phyloP scores from a whole-genome alignment of 352 stramenopile species.

The Phytophthora vignae region DNA sequence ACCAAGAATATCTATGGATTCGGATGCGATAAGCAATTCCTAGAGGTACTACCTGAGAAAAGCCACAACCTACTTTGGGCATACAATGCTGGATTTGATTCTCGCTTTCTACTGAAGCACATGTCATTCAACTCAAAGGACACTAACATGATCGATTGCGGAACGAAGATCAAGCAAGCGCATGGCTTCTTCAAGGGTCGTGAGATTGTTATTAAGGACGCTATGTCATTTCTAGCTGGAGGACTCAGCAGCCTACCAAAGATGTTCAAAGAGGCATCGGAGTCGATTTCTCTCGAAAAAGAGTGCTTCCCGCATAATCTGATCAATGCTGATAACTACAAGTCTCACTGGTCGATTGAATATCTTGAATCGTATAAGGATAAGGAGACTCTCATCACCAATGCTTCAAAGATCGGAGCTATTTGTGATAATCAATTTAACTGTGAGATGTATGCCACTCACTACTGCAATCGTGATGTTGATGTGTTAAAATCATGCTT shows the following conservation, averaged over 20 bases:
- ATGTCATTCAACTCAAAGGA: too few species aligned
- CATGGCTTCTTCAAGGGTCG: slow-evolving; percentile 6
- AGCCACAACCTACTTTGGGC: too few species aligned
- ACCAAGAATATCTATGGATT: background rate
- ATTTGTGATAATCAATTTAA: too few species aligned
- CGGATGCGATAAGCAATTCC: too few species aligned
- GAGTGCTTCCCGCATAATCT: slow-evolving; percentile 16
- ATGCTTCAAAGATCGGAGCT: background rate
- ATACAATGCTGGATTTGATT: too few species aligned
- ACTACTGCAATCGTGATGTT: slow-evolving; percentile 12
- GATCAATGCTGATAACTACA: slow-evolving; percentile 12
- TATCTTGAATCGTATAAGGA: slow-evolving; percentile 8
- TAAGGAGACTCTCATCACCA: slow-evolving; percentile 4
- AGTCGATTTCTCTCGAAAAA: too few species aligned
- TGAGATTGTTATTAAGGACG: slow-evolving; percentile 12
- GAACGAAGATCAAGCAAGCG: too few species aligned
- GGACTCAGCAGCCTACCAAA: background rate
- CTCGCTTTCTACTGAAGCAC: too few species aligned
- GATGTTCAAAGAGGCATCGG: too few species aligned
- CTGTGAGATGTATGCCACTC: too few species aligned
- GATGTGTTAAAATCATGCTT: slow-evolving; percentile 4
- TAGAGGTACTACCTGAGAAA: too few species aligned
- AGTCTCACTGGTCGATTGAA: background rate
- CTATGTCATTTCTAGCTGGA: slow-evolving; percentile 5
- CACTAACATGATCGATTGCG: too few species aligned